Evolutionary conservation across 257 asterid species (phyloP), one percentile per base, ranked within the genome.

Genomic region (Primulina eburnea): DNA sequence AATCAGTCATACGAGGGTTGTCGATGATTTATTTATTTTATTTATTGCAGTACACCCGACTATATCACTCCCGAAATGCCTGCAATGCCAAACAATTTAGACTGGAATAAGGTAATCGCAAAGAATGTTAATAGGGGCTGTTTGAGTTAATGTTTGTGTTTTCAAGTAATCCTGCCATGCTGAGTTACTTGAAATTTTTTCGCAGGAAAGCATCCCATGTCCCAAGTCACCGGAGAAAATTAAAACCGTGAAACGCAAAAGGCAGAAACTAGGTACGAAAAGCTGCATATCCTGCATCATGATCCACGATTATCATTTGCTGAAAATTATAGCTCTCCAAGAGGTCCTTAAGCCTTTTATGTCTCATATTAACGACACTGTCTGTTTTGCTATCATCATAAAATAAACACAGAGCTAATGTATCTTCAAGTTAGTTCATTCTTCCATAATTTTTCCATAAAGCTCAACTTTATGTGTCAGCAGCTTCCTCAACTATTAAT

Each of bases 41-140:
- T 56, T 26, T 60, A 6, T 10, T 81, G 79, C 64, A 92, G 98
- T 67, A 92, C 98, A 0, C 98, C 97, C 4, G 98, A 92, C 78
- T 92, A 92, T 74, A 85, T 92, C 38, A 92, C 98, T 2, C 98
- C 98, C 8, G 98, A 92, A 67, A 83, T 82, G 73, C 87, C 90
- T 3, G 79, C 86, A 14, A 29, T 75, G 60, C 73, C 67, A 7
- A 80, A 60, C 71, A 73, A 62, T 76, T 56, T 77, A 16, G 88
- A 84, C 60, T 75, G 81, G 73, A 75, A 73, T 65, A 80, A 76
- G 88, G 96, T 86, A 33, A 30, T 64, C 53, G 74, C 52, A 1
- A 24, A 24, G 26, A 24, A 24, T 24, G 26, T 24, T 24, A 24
- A 1, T 2, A 12, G 0, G 55, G 14, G 14, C 7, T 33, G 50